Base-by-base conservation (phyloP, 2,329 filamentous ascomycete genomes). In the Stachybotrys elegans region DNA sequence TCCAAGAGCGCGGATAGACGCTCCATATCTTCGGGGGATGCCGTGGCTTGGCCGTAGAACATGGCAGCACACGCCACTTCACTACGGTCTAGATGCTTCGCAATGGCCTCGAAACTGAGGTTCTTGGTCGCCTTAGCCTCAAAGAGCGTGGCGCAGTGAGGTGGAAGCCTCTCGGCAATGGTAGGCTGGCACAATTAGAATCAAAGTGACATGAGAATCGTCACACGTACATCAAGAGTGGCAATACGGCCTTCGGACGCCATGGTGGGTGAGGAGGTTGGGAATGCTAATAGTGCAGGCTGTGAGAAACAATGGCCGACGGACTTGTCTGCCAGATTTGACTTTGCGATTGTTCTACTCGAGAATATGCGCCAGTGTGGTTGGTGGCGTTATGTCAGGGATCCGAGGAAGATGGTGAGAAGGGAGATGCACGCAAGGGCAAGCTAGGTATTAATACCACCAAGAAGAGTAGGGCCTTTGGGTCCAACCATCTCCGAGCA, bases 11-110 rank as follows among this genome's bases (percentile, higher is more conserved):
- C 57, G 2, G 86, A 78, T 2, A 95, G 79, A 47, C 80, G 83
- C 46, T 76, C 65, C 52, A 74, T 57, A 48, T 93, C 88, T 49
- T 87, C 84, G 0, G 77, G 58, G 0, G 83, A 85, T 1, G 88
- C 86, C 55, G 80, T 80, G 6, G 86, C 82, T 63, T 93, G 88
- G 22, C 91, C 91, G 63, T 95, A 95, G 76, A 96, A 96, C 50
- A 95, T 71, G 3, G 90, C 90, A 3, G 91, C 91, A 4, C 86
- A 80, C 32, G 88, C 88, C 34, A 95, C 87, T 68, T 95, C 87
- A 59, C 84, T 82, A 51, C 90, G 86, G 50, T 81, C 83, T 44
- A 95, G 75, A 22, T 82, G 73, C 52, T 81, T 68, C 42, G 81
- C 88, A 57, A 96, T 90, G 35, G 79, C 69, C 61, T 89, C 87